These are phyloP conservation scores for Pyrus betulifolia DNA, from an alignment of 306 rosid species.

Conservation along the genomic window DNA sequence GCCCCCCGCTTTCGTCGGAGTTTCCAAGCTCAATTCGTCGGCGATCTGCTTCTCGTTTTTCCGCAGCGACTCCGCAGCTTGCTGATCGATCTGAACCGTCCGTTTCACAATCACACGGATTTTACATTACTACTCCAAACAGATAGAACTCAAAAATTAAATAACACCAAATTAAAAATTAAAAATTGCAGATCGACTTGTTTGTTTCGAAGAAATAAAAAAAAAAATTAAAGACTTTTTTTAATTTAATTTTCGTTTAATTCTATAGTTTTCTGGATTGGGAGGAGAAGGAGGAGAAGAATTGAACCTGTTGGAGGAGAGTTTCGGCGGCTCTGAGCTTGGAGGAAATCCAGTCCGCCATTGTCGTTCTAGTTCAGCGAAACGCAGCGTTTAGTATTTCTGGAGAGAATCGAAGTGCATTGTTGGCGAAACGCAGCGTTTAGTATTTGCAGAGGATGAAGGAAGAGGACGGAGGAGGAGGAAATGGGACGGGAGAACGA, in stretches of 20 bases:
- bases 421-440: slow-evolving; percentile 11
- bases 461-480: not conserved
- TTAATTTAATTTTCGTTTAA: not conserved
- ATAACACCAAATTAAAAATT: not conserved
- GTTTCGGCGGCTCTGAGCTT: slow-evolving; percentile 93
- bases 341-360: slow-evolving; percentile 98
- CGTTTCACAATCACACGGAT: slow-evolving; percentile 16
- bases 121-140: not conserved
- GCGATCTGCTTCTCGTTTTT: slow-evolving; percentile 55
- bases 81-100: slow-evolving; percentile 80
- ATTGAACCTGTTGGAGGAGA: slow-evolving; percentile 78
- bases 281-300: slow-evolving; percentile 4
- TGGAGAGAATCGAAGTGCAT: not conserved
- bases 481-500: not conserved
- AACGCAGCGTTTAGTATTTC: not conserved
- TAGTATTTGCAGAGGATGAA: not conserved
- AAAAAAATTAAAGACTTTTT: too few species aligned
- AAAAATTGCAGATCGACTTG: not conserved
- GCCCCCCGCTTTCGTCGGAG: slow-evolving; percentile 38
- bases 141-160: not conserved
- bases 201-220: not conserved
- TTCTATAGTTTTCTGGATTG: not conserved
- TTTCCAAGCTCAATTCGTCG: slow-evolving; percentile 39
- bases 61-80: slow-evolving; percentile 91
- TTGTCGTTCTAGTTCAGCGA: slow-evolving; percentile 17